Percentiles rank a stretch among this genome's conserved stretches.
Evolutionary conservation across 176 grass and related monocot genomes (phyloP).

Genomic region (Hsuehochloa calcarea): DNA sequence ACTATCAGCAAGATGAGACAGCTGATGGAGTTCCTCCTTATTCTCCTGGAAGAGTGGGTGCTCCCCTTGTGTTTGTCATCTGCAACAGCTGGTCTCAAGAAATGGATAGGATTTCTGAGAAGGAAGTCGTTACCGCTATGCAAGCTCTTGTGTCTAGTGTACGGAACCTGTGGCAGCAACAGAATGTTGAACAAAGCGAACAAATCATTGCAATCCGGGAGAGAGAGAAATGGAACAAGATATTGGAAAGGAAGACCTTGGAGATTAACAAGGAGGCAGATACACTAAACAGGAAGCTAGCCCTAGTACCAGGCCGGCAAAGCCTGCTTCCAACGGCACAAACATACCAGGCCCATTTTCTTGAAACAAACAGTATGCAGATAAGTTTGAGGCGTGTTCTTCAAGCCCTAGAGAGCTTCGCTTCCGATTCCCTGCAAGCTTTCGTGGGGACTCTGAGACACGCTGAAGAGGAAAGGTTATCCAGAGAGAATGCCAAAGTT

Average conservation of each 20-base stretch:
- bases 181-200: conserved; percentile 51
- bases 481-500: conserved; percentile 46
- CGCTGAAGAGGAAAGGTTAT: conserved; percentile 45
- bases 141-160: conserved; percentile 56
- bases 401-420: conserved; percentile 58
- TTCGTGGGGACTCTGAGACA: conserved; percentile 53
- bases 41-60: conserved; percentile 74
- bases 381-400: conserved; percentile 52
- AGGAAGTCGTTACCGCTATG: conserved; percentile 57
- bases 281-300: conserved; percentile 74
- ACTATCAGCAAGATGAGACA: conserved; percentile 53
- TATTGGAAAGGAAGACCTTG: conserved; percentile 57
- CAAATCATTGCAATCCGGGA: conserved; percentile 43
- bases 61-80: conserved; percentile 76
- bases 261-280: conserved; percentile 81
- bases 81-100: conserved; percentile 80
- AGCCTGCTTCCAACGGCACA: conserved; percentile 34
- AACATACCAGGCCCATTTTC: conserved; percentile 29
- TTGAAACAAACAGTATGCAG: conserved; percentile 49
- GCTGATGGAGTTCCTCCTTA: conserved; percentile 54
- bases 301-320: conserved; percentile 55
- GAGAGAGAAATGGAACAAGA: conserved; percentile 65
- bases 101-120: conserved; percentile 72
- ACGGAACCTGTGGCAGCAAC: conserved; percentile 52
- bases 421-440: conserved; percentile 43